These are phyloP conservation scores for Ustilago lituana DNA, from an alignment of 1,284 basidiomycete species.

Conservation along the genomic window DNA sequence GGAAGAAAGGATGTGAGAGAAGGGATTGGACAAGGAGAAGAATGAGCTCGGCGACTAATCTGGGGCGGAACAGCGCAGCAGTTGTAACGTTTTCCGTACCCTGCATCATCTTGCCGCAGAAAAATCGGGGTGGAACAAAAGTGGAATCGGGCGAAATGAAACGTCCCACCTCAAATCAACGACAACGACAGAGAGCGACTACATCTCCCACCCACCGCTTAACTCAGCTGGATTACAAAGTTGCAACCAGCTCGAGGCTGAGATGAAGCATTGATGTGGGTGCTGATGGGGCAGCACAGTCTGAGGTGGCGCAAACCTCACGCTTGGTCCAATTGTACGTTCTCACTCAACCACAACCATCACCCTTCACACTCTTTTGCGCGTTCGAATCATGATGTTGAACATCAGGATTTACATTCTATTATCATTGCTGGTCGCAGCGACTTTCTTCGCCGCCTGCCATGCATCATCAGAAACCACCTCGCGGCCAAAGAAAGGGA, in stretches of 20 bases:
- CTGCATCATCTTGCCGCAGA: not conserved
- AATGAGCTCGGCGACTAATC: conserved; percentile 7
- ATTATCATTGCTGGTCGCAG: not conserved
- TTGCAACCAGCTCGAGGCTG: too few species aligned
- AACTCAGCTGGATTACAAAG: too few species aligned
- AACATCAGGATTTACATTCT: not conserved
- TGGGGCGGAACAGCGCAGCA: not conserved
- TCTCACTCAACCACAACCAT: conserved; percentile 2
- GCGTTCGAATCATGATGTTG: not conserved
- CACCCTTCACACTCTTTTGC: not conserved
- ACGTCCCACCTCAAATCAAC: conserved; percentile 7
- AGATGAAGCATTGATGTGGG: not conserved
- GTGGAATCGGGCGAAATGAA: not conserved
- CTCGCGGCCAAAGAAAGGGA: too few species aligned
- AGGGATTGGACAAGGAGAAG: not conserved
- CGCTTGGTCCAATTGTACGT: not conserved
- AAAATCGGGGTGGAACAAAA: conserved; percentile 1
- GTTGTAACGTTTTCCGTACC: too few species aligned
- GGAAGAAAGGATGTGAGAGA: not conserved
- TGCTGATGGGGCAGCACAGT: too few species aligned
- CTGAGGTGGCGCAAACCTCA: too few species aligned
- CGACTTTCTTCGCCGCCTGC: not conserved
- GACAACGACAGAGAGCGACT: conserved; percentile 17
- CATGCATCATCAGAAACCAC: too few species aligned
- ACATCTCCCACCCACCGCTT: too few species aligned